Conservation (phyloP, 1,284 basidiomycete species). For the Melampsora larici-populina region DNA sequence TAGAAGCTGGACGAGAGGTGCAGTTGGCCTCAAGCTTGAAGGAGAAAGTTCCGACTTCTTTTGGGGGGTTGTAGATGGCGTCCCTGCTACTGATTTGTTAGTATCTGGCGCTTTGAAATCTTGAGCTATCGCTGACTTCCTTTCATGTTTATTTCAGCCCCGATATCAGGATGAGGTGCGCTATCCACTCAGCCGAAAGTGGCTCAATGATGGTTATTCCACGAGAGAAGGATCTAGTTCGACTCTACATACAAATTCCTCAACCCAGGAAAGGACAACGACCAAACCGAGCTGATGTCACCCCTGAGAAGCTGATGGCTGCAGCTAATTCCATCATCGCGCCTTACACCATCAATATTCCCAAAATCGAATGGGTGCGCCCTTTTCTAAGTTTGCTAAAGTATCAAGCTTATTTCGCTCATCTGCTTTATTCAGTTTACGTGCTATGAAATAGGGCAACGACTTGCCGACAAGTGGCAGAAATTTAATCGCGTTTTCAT, state of each 20-base stretch:
- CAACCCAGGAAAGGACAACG: constrained; percentile 51
- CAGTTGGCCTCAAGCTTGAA: constrained; percentile 67
- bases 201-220: constrained; percentile 70
- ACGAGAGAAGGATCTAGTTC: constrained; percentile 63
- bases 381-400: constrained; percentile 60
- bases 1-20: constrained; percentile 74
- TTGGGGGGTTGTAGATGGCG: constrained; percentile 43
- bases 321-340: constrained; percentile 65
- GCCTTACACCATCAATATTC: constrained; percentile 65
- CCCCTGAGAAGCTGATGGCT: constrained; percentile 64
- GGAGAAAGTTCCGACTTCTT: constrained; percentile 58
- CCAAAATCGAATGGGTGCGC: constrained; percentile 72
- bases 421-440: constrained; percentile 14
- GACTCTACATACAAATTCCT: constrained; percentile 71
- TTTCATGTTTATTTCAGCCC: constrained; percentile 55
- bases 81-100: constrained; percentile 42
- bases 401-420: constrained; percentile 44
- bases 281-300: constrained; percentile 62
- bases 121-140: background rate
- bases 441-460: constrained; percentile 63
- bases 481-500: constrained; percentile 71
- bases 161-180: constrained; percentile 69
- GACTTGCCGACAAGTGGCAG: constrained; percentile 68
- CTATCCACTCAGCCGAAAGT: constrained; percentile 65
- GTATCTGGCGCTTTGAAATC: background rate